Conservation (phyloP, 345 rosid genomes). For the Hirschfeldia incana region DNA sequence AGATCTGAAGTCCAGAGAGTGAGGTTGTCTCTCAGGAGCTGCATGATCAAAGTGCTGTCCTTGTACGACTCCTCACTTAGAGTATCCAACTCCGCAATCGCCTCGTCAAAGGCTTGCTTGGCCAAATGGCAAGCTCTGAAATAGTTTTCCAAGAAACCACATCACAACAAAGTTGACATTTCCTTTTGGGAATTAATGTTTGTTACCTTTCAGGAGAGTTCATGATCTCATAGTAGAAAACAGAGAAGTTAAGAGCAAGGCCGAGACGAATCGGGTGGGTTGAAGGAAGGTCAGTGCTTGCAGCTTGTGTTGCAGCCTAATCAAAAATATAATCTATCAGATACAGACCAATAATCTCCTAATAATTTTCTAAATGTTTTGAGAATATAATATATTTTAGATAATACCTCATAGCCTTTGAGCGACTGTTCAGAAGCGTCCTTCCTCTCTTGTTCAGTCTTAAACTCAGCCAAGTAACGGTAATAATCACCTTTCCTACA, state of each 20-base stretch:
- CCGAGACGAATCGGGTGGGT: conserved; percentile 99
- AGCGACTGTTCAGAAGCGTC: conserved; percentile 90
- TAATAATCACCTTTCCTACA: conserved; percentile 93
- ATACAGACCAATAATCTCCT: not conserved
- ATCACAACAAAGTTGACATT: conserved; percentile 24
- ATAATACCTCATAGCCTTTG: conserved; percentile 86
- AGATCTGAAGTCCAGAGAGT: conserved; percentile 99
- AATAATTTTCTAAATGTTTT: not conserved
- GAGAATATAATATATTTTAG: not conserved
- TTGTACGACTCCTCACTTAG: conserved; percentile 96
- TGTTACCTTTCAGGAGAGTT: conserved; percentile 89
- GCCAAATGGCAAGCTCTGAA: conserved; percentile 98
- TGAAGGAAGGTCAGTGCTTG: conserved; percentile 91
- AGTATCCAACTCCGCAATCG: conserved; percentile 94
- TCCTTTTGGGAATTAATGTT: not conserved
- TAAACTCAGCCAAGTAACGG: conserved; percentile 95
- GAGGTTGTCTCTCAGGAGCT: conserved; percentile 96
- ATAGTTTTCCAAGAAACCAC: not conserved
- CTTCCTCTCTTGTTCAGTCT: conserved; percentile 82
- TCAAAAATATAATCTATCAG: conserved; percentile 15
- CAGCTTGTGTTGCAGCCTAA: conserved; percentile 87
- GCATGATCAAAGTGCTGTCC: conserved; percentile 98
- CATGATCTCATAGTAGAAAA: conserved; percentile 97
- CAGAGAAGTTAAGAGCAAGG: conserved; percentile 98
- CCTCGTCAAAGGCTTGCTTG: conserved; percentile 98